Evolutionary conservation across 1,284 basidiomycete species (phyloP).

Genomic region (Vanrija sp.): DNA sequence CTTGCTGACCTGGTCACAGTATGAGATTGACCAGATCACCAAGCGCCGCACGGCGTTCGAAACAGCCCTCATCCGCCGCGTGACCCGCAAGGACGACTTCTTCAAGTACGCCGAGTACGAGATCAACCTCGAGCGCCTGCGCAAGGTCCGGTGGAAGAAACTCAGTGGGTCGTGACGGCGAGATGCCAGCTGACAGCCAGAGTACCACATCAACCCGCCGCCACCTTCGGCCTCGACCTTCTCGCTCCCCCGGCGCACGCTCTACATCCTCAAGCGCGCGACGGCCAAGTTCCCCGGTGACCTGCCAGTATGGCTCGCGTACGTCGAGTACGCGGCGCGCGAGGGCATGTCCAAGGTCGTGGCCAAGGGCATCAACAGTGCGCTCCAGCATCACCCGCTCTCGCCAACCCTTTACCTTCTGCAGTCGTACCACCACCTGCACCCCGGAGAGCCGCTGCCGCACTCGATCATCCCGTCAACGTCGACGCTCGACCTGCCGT

Average conservation of each 20-base stretch:
- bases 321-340: conserved; percentile 75
- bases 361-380: conserved; percentile 62
- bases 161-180: conserved; percentile 57
- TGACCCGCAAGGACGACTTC: conserved; percentile 82
- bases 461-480: conserved; percentile 31
- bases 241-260: conserved; percentile 72
- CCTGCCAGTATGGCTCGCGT: conserved; percentile 80
- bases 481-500: conserved; percentile 31
- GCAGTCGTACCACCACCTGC: conserved; percentile 79
- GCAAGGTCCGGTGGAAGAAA: conserved; percentile 67
- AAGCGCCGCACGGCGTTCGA: conserved; percentile 81
- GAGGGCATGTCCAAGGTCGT: conserved; percentile 77
- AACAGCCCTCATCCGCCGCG: conserved; percentile 72
- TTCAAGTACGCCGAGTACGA: conserved; percentile 89
- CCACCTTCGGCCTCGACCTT: conserved; percentile 72
- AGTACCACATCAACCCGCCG: conserved; percentile 43
- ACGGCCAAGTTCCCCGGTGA: conserved; percentile 84
- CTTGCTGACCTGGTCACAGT: conserved; percentile 50
- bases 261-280: conserved; percentile 86
- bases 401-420: conserved; percentile 76
- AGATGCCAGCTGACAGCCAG: conserved; percentile 10
- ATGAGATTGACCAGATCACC: conserved; percentile 80
- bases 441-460: conserved; percentile 65
- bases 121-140: conserved; percentile 75
- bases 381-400: conserved; percentile 79